phyloP scores from a whole-genome alignment of 75 land plant species.

The Selaginella tamariscina region DNA sequence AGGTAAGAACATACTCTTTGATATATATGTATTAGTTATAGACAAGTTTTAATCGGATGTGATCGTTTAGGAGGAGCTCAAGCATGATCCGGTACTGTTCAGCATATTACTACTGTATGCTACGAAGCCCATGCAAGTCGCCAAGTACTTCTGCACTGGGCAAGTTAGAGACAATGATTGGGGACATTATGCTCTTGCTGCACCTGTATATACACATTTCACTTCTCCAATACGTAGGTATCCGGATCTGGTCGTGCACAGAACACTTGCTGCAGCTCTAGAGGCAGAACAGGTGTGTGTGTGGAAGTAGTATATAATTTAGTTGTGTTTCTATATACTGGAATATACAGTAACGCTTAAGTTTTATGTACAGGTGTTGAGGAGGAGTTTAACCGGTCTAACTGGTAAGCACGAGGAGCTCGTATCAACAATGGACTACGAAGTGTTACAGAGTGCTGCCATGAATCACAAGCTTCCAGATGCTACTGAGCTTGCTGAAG shows the following conservation, averaged over 20 bases:
- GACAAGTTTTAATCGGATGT: too few species aligned
- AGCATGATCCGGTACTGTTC: slow-evolving; percentile 58
- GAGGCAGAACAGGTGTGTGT: slow-evolving; percentile 64
- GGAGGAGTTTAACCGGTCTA: slow-evolving; percentile 47
- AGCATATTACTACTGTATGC: slow-evolving; percentile 69
- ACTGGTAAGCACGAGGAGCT: slow-evolving; percentile 33
- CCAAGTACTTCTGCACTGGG: slow-evolving; percentile 77
- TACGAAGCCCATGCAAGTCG: slow-evolving; percentile 80
- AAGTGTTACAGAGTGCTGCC: slow-evolving; percentile 52
- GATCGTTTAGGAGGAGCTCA: slow-evolving; percentile 48
- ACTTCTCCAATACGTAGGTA: slow-evolving; percentile 91
- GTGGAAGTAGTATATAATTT: too few species aligned
- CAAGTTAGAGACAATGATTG: slow-evolving; percentile 49
- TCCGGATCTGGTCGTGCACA: slow-evolving; percentile 82
- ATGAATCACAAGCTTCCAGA: slow-evolving; percentile 46
- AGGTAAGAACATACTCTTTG: too few species aligned
- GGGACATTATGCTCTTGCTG: slow-evolving; percentile 79
- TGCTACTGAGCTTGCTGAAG: slow-evolving; percentile 33
- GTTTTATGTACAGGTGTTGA: too few species aligned
- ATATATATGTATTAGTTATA: too few species aligned
- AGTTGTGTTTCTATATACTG: too few species aligned
- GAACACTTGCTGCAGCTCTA: slow-evolving; percentile 59
- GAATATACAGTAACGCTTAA: too few species aligned
- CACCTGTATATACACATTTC: slow-evolving; percentile 84
- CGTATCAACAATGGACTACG: slow-evolving; percentile 30